phyloP scores from a whole-genome alignment of 805 yeast species.

The Starmerella etchellsii region DNA sequence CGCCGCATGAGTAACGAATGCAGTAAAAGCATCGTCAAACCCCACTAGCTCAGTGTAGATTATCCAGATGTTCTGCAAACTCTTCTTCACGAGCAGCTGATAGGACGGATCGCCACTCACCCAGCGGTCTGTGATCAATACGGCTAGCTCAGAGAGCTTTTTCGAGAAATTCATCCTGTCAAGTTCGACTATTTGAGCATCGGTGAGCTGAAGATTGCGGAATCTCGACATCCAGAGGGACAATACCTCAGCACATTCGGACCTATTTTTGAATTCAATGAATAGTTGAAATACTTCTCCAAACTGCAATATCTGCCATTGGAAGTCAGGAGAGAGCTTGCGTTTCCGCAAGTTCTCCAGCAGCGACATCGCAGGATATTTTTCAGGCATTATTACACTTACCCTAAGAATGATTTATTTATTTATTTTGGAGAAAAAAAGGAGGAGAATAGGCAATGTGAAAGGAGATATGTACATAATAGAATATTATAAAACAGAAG shows the following conservation, averaged over 20 bases:
- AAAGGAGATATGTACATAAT: too few relatives aligned
- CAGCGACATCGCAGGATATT: neutral
- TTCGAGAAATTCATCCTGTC: neutral
- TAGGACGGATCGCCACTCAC: conserved; percentile 13
- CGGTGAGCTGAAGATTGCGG: neutral
- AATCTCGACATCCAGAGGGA: conserved; percentile 8
- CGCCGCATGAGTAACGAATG: conserved; percentile 2
- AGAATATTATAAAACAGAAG: too few relatives aligned
- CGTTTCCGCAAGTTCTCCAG: neutral
- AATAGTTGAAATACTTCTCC: neutral
- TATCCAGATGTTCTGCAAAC: neutral
- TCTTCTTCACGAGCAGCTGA: conserved; percentile 2
- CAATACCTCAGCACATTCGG: conserved; percentile 6
- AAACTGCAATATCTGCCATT: conserved; percentile 1
- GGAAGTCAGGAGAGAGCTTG: neutral
- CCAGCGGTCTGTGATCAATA: conserved; percentile 9
- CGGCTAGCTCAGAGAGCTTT: conserved; percentile 1
- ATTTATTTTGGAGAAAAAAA: too few relatives aligned
- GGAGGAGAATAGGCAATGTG: too few relatives aligned
- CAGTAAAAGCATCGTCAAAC: neutral
- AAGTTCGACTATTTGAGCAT: neutral
- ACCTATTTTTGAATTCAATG: neutral
- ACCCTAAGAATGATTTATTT: too few relatives aligned
- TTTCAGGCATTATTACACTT: too few relatives aligned
- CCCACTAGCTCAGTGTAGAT: neutral